Evolutionary conservation across 805 yeast species (phyloP).

Genomic region (Kuraishia piskuri): DNA sequence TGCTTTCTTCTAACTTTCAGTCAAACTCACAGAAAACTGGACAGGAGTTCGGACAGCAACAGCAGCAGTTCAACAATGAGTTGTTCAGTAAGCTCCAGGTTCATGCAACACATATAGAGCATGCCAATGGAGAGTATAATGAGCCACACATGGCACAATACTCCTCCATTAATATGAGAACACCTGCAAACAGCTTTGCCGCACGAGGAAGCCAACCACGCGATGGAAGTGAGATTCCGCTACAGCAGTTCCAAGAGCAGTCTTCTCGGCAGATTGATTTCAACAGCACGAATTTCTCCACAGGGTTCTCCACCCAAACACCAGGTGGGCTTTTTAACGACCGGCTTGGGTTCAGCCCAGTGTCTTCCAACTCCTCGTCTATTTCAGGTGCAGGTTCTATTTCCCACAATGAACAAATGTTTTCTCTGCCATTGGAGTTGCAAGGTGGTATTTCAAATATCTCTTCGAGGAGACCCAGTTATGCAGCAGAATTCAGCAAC

Average conservation of each 20-base stretch:
- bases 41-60: background rate
- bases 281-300: background rate
- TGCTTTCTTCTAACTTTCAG: background rate
- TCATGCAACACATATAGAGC: background rate
- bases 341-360: background rate
- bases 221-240: background rate
- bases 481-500: constrained; percentile 59
- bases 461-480: constrained; percentile 64
- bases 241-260: background rate
- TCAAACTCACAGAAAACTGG: background rate
- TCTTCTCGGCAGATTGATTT: background rate
- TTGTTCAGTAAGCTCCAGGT: background rate
- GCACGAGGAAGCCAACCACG: background rate
- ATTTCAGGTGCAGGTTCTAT: background rate
- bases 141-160: background rate
- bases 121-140: background rate
- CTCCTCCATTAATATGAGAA: background rate
- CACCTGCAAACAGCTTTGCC: background rate
- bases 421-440: constrained; percentile 46
- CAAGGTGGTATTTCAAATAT: constrained; percentile 60
- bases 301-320: background rate
- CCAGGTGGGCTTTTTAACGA: background rate
- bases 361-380: background rate
- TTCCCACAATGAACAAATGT: constrained; percentile 15
- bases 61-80: background rate